Conservation (phyloP, 2,329 filamentous ascomycete species). For the Apiospora arundinis region DNA sequence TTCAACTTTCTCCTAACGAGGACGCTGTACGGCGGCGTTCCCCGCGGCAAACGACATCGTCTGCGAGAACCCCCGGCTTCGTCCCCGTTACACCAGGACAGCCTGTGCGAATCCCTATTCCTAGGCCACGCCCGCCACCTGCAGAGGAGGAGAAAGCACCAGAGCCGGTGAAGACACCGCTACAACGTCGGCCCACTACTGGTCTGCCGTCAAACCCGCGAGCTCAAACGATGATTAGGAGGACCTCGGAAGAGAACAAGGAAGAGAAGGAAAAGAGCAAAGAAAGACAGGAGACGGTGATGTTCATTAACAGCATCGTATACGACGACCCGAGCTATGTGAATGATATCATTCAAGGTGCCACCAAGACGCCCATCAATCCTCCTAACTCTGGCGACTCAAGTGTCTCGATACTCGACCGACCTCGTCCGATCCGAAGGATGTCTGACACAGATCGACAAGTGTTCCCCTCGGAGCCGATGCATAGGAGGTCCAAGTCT, state of each 20-base stretch:
- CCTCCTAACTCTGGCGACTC: constrained; percentile 34
- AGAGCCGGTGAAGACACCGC: constrained; percentile 45
- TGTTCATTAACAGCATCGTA: constrained; percentile 63
- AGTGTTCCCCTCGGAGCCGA: constrained; percentile 53
- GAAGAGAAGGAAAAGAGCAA: constrained; percentile 38
- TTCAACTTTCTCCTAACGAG: constrained; percentile 57
- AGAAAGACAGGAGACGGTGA: constrained; percentile 52
- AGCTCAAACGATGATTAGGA: constrained; percentile 41
- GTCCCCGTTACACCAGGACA: constrained; percentile 37
- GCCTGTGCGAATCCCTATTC: constrained; percentile 41
- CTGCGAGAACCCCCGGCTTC: constrained; percentile 31
- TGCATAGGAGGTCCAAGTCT: constrained; percentile 58
- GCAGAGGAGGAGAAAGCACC: constrained; percentile 37
- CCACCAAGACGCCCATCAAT: constrained; percentile 38
- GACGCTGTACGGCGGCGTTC: constrained; percentile 57
- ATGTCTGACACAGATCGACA: constrained; percentile 52
- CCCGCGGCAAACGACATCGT: constrained; percentile 45
- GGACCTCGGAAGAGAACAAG: constrained; percentile 36
- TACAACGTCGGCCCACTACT: constrained; percentile 51
- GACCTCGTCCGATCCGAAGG: constrained; percentile 62
- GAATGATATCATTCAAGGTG: constrained; percentile 54
- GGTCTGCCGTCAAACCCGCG: constrained; percentile 57
- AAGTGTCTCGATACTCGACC: constrained; percentile 49
- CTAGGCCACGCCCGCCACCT: constrained; percentile 34
- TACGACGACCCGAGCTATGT: constrained; percentile 59